These are phyloP conservation scores for Sequoiadendron giganteum DNA, from an alignment of 75 land plant genomes.

Conservation along the genomic window DNA sequence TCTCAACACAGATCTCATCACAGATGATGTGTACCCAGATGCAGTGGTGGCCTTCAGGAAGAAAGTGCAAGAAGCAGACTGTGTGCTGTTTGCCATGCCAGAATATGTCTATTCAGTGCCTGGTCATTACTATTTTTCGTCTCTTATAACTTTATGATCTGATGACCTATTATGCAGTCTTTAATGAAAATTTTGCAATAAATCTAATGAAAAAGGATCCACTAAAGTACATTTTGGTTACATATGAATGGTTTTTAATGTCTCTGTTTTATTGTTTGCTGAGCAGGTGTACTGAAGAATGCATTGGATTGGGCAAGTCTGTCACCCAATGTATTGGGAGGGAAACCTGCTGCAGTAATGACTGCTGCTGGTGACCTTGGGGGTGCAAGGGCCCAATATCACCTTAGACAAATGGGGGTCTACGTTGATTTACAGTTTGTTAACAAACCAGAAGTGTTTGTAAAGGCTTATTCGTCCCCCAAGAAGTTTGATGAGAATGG, in stretches of 20 bases:
- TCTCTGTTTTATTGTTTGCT: background rate
- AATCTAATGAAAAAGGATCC: no score
- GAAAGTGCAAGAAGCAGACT: conserved; percentile 50
- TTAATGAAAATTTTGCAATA: no score
- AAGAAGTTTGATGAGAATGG: conserved; percentile 61
- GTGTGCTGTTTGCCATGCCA: conserved; percentile 66
- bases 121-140: conserved; percentile 20
- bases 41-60: conserved; percentile 59
- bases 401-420: conserved; percentile 76
- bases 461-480: conserved; percentile 52
- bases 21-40: conserved; percentile 37
- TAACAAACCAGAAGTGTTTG: conserved; percentile 70
- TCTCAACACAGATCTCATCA: conserved; percentile 76
- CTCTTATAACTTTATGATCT: no score
- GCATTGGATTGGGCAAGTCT: conserved; percentile 86
- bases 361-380: conserved; percentile 64
- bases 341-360: conserved; percentile 65
- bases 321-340: conserved; percentile 67
- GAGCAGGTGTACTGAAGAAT: conserved; percentile 59
- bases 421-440: conserved; percentile 76
- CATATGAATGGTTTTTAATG: background rate
- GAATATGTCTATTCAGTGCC: conserved; percentile 78
- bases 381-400: conserved; percentile 62
- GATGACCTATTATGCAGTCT: no score
- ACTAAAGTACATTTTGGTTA: no score